These are phyloP conservation scores for Dactylellina sp. DNA, from an alignment of 2,329 filamentous ascomycete species.

Conservation along the genomic window DNA sequence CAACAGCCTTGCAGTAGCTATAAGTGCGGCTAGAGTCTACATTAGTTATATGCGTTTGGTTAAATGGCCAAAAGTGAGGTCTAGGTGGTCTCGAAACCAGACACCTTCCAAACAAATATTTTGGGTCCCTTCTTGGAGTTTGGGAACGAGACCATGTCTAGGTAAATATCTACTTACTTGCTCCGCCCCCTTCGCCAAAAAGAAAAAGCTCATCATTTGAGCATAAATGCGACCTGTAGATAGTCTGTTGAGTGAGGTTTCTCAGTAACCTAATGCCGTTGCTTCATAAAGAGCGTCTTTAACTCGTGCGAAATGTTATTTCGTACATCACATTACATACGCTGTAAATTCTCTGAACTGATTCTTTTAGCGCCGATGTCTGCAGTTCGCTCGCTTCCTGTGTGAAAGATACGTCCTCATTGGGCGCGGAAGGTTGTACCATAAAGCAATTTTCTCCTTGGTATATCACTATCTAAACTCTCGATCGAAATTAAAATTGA, in stretches of 20 bases:
- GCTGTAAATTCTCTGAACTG: conserved; percentile 18
- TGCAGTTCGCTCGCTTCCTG: too few relatives aligned
- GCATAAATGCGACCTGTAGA: conserved; percentile 3
- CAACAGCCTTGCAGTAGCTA: conserved; percentile 17
- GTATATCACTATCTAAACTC: conserved; percentile 21
- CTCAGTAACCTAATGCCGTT: too few relatives aligned
- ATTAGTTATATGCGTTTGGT: conserved; percentile 12
- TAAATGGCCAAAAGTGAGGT: too few relatives aligned
- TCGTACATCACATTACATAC: not conserved
- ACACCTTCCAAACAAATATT: too few relatives aligned
- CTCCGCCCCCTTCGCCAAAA: conserved; percentile 27
- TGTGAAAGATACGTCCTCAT: too few relatives aligned
- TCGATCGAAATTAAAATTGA: not conserved
- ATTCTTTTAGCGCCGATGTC: conserved; percentile 13
- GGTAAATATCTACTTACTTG: conserved; percentile 29
- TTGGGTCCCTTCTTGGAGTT: too few relatives aligned
- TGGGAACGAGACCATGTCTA: too few relatives aligned
- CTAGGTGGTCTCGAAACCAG: too few relatives aligned
- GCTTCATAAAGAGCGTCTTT: too few relatives aligned
- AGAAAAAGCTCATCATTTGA: conserved; percentile 28
- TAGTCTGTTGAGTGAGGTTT: too few relatives aligned
- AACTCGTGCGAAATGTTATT: too few relatives aligned
- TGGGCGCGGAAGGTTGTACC: too few relatives aligned
- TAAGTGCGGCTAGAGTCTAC: conserved; percentile 16
- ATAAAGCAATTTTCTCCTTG: not conserved